Evolutionary conservation across 176 grass and related monocot species (phyloP).

Genomic region (Triticum aestivum): DNA sequence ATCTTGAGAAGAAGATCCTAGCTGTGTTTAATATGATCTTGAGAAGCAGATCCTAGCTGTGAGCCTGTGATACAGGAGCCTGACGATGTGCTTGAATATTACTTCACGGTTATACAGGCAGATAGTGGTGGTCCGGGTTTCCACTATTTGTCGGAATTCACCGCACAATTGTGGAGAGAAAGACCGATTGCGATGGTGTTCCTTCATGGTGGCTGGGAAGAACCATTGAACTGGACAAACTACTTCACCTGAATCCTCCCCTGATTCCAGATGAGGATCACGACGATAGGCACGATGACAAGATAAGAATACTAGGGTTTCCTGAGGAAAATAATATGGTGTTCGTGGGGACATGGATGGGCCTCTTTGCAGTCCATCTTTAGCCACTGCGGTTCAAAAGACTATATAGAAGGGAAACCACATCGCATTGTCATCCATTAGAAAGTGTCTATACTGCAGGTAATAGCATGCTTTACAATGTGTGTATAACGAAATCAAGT

Average conservation of each 20-base stretch:
- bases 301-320: neutral
- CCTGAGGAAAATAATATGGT: neutral
- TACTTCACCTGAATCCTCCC: neutral
- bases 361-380: too few species aligned
- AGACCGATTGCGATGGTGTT: neutral
- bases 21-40: neutral
- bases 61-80: neutral
- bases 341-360: neutral
- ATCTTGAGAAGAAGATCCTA: neutral
- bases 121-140: neutral
- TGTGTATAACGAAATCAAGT: too few species aligned
- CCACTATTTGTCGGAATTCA: neutral
- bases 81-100: neutral
- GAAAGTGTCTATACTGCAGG: too few species aligned
- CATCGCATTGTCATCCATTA: too few species aligned
- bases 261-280: neutral
- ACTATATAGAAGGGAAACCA: too few species aligned
- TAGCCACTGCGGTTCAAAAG: too few species aligned
- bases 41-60: neutral
- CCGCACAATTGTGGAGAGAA: neutral
- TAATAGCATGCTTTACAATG: too few species aligned
- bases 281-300: neutral
- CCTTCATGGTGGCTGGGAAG: neutral
- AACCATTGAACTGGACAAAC: neutral
- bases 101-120: neutral